phyloP scores from a whole-genome alignment of 768 basidiomycete genomes.

The Punctularia strigosozonata region DNA sequence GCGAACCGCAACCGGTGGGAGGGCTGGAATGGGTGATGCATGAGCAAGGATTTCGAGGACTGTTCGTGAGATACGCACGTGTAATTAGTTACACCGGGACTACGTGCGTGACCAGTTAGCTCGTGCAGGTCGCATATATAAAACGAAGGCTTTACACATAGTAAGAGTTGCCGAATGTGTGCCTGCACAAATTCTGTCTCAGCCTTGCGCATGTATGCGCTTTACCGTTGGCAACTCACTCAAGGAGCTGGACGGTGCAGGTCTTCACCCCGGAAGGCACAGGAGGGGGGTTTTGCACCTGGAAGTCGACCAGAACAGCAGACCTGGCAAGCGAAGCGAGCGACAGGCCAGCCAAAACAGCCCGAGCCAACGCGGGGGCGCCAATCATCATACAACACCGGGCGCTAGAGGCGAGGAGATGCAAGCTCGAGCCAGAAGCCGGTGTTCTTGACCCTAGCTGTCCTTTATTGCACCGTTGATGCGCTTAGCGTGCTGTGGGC shows the following conservation, averaged over 20 bases:
- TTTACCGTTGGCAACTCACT: constrained; percentile 27
- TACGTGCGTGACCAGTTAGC: not conserved
- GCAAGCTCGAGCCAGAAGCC: no score
- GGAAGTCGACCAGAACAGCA: constrained; percentile 40
- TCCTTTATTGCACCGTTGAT: no score
- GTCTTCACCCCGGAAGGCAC: constrained; percentile 45
- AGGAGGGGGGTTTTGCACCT: constrained; percentile 61
- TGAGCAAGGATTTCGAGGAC: not conserved
- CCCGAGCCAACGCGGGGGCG: no score
- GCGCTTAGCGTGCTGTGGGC: no score
- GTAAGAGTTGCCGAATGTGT: constrained; percentile 65
- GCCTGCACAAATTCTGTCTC: constrained; percentile 23
- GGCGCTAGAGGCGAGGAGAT: no score
- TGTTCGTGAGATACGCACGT: not conserved
- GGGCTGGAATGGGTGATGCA: constrained; percentile 29
- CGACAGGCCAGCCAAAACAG: constrained; percentile 6
- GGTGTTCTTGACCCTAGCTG: no score
- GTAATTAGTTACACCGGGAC: not conserved
- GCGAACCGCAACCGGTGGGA: constrained; percentile 55
- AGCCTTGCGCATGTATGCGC: constrained; percentile 1
- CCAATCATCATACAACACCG: no score
- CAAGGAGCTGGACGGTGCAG: constrained; percentile 56
- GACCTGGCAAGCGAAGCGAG: constrained; percentile 10
- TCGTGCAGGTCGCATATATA: no score
- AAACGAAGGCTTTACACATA: no score